Conservation (phyloP, 345 rosid genomes). For the Arabis hirsuta region DNA sequence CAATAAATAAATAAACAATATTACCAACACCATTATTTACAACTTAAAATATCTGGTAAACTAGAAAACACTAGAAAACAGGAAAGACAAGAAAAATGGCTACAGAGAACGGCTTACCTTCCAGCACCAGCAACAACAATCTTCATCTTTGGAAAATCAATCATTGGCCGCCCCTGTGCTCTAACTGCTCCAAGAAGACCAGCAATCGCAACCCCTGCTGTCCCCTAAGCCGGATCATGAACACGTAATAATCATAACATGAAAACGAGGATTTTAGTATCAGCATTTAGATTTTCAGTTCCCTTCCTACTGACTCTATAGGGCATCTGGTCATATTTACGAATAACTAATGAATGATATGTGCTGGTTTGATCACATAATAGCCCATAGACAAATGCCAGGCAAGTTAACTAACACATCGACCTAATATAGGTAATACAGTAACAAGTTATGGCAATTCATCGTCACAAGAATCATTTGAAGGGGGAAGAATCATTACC, state of each 20-base stretch:
- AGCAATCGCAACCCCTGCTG: conserved; percentile 98
- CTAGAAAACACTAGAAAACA: neutral
- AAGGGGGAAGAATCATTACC: conserved; percentile 53
- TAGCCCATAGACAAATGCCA: neutral
- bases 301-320: neutral
- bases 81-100: neutral
- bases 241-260: conserved; percentile 13
- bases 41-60: conserved; percentile 1
- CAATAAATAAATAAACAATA: conserved; percentile 1
- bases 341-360: conserved; percentile 16
- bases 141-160: conserved; percentile 96
- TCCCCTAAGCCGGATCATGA: conserved; percentile 59
- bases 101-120: conserved; percentile 53
- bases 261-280: neutral
- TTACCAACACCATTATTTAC: conserved; percentile 1
- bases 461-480: conserved; percentile 1
- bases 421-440: neutral
- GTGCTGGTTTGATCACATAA: conserved; percentile 15
- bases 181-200: conserved; percentile 99
- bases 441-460: conserved; percentile 9
- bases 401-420: conserved; percentile 13
- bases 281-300: conserved; percentile 20
- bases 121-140: conserved; percentile 99
- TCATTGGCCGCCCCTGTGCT: conserved; percentile 97
- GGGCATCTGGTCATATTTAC: conserved; percentile 9